Evolutionary conservation across 2,329 filamentous ascomycete species (phyloP).

Genomic region (Botrytis fabae): DNA sequence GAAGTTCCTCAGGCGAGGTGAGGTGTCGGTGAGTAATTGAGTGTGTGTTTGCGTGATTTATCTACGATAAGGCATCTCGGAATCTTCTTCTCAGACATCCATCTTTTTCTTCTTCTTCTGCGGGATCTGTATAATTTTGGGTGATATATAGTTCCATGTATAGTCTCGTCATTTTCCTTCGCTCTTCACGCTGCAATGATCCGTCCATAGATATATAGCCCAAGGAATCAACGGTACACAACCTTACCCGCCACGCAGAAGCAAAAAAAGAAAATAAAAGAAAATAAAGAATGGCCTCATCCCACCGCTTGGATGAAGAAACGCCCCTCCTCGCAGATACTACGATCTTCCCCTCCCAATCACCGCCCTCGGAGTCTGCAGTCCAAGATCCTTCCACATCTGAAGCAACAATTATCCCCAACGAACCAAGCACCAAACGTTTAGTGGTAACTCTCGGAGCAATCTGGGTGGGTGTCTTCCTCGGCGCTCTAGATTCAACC

Average conservation of each 20-base stretch:
- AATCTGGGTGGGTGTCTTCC: slow-evolving; percentile 61
- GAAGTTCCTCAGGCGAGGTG: background rate
- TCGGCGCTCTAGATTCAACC: slow-evolving; percentile 70
- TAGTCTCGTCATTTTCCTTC: background rate
- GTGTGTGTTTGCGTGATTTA: background rate
- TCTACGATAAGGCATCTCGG: background rate
- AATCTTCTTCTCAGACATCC: background rate
- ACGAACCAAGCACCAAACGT: slow-evolving; percentile 50
- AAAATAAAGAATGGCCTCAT: background rate
- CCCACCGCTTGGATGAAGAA: slow-evolving; percentile 33
- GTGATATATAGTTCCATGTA: too few relatives aligned
- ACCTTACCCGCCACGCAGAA: background rate
- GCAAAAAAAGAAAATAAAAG: too few relatives aligned
- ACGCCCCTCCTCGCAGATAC: slow-evolving; percentile 36
- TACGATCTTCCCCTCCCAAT: background rate
- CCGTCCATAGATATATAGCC: background rate
- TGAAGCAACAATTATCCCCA: slow-evolving; percentile 45
- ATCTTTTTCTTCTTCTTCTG: background rate
- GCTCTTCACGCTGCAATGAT: background rate
- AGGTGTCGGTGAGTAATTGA: background rate
- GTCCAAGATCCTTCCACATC: slow-evolving; percentile 13
- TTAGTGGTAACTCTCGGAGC: slow-evolving; percentile 57
- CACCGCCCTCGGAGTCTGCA: background rate
- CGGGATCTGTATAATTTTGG: background rate
- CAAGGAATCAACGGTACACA: background rate